Evolutionary conservation across 805 yeast species (phyloP), one percentile per base, ranked within the genome.

Genomic region (Cyberlindnera maclurae): DNA sequence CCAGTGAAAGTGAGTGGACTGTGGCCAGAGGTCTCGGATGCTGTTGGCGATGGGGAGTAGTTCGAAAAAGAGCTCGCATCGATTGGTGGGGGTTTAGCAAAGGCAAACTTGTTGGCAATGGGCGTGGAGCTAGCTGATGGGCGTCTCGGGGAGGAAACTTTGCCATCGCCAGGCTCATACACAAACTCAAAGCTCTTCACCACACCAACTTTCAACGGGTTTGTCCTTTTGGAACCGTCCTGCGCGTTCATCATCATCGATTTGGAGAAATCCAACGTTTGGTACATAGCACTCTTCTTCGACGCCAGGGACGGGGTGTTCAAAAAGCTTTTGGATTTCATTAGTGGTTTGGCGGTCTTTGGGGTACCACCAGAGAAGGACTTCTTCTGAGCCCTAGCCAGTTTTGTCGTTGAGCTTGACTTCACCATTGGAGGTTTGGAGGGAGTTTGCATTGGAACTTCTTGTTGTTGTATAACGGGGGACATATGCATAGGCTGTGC

Each of bases 211-310:
- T 49, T 46, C 33, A 42, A 17, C 7, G 42, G 38, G 7, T 44
- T 17, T 16, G 26, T 20, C 15, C 26, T 31, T 24, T 27, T 37
- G 34, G 17, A 31, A 9, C 13, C 15, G 13, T 37, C 37, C 16
- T 20, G 27, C 2, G n/a, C 27, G n/a, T 24, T 28, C 15, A 32
- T 17, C 17, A 18, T 12, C 8, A 34, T 12, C 8, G 38, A 33
- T 33, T 50, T 52, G 3, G 57, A 51, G 35, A 54, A 52, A 29
- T 54, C 56, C 22, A 54, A 31, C 9, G 59, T 54, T n/a, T 46
- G 45, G 26, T 47, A 52, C 15, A 48, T 30, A 11, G 54, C 39
- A 30, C 26, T 34, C 31, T 35, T 45, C 31, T 29, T 43, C 24
- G 29, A 2, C 8, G 8, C 24, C 2, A 35, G 15, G 29, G 32